phyloP scores from a whole-genome alignment of 2,329 filamentous ascomycete genomes.

The Hortaea sp. region DNA sequence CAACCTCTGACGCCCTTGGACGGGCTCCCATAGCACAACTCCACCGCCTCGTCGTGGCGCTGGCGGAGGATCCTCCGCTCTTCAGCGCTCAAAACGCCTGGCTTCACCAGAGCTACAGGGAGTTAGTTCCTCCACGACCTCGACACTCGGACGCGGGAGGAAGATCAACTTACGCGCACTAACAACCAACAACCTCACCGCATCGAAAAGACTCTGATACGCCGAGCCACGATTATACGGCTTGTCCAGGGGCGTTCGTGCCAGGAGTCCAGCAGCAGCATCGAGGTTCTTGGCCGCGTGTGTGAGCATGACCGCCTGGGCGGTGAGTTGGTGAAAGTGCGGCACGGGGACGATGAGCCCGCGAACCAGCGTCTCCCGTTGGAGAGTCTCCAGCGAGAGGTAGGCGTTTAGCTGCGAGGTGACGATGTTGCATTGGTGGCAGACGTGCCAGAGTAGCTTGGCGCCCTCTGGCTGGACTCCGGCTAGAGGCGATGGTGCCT shows the following conservation, averaged over 20 bases:
- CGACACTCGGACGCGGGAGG: not conserved
- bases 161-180: not conserved
- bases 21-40: constrained; percentile 3
- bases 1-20: not conserved
- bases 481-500: too few relatives aligned
- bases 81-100: not conserved
- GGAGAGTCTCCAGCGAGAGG: constrained; percentile 5
- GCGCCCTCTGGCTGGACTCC: too few relatives aligned
- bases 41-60: constrained; percentile 1
- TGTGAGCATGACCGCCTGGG: constrained; percentile 3
- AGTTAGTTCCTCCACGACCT: not conserved
- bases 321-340: not conserved
- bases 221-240: too few relatives aligned
- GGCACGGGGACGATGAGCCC: not conserved
- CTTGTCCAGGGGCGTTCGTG: too few relatives aligned
- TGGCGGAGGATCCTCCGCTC: not conserved
- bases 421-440: constrained; percentile 1
- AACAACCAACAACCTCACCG: not conserved
- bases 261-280: not conserved
- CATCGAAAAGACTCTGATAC: not conserved
- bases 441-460: constrained; percentile 2
- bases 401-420: constrained; percentile 2
- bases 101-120: not conserved
- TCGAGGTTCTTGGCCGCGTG: constrained; percentile 1
- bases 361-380: not conserved